These are phyloP conservation scores for Penicillium cataractarum DNA, from an alignment of 495 filamentous ascomycete genomes.

Conservation along the genomic window DNA sequence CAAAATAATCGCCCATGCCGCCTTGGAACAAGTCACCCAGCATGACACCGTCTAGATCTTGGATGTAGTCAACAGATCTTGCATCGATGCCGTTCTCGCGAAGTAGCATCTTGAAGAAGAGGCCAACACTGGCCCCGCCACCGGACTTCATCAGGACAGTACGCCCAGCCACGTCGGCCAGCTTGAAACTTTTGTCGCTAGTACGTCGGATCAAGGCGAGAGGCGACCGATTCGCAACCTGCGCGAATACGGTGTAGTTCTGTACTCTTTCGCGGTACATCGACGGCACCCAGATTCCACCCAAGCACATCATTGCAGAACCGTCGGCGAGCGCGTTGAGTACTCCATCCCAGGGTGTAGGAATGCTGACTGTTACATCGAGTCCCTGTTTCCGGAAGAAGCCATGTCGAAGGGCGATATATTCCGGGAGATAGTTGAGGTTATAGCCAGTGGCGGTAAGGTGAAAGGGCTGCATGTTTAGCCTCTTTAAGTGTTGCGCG, in stretches of 20 bases:
- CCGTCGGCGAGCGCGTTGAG: background rate
- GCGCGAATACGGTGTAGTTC: slow-evolving; percentile 15
- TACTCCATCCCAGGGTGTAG: too few relatives aligned
- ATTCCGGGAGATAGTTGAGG: slow-evolving; percentile 19
- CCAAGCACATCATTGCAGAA: slow-evolving; percentile 16
- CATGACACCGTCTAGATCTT: slow-evolving; percentile 2
- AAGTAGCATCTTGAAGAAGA: slow-evolving; percentile 18
- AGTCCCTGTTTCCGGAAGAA: slow-evolving; percentile 8
- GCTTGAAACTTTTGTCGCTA: background rate
- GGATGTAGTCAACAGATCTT: slow-evolving; percentile 16
- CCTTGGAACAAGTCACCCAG: too few relatives aligned
- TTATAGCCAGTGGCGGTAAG: slow-evolving; percentile 15
- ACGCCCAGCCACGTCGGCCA: background rate
- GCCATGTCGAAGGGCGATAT: slow-evolving; percentile 18
- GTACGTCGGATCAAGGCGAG: slow-evolving; percentile 14
- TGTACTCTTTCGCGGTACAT: slow-evolving; percentile 14
- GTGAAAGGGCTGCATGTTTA: slow-evolving; percentile 1
- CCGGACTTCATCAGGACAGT: slow-evolving; percentile 14
- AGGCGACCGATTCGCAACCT: slow-evolving; percentile 15
- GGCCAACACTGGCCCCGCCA: slow-evolving; percentile 13
- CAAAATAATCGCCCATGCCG: too few relatives aligned
- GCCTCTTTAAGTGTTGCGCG: too few relatives aligned
- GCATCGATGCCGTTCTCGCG: slow-evolving; percentile 12
- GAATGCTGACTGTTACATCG: too few relatives aligned
- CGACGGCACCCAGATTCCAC: slow-evolving; percentile 14